Conservation (phyloP, 2,329 filamentous ascomycete species). For the Onygena corvina region DNA sequence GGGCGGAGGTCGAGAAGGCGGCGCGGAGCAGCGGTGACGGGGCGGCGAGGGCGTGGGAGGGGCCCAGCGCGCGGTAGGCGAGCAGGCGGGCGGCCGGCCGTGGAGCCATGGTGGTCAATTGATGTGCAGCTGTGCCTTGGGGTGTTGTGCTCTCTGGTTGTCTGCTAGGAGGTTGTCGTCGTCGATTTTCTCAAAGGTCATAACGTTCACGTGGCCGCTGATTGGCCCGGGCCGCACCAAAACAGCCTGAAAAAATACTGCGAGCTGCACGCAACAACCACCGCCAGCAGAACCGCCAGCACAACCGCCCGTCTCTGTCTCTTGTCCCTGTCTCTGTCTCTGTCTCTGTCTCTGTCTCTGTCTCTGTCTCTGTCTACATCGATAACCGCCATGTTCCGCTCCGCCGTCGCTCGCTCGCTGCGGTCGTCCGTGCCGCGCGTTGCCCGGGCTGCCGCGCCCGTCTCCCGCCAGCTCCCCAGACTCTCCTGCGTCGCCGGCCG, state of each 20-base stretch:
- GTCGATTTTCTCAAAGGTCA: conserved; percentile 10
- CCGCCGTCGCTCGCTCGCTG: conserved; percentile 68
- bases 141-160: background rate
- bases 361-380: conserved; percentile 6
- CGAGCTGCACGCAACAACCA: background rate
- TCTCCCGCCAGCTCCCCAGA: conserved; percentile 46
- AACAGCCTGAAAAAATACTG: conserved; percentile 3
- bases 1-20: conserved; percentile 54
- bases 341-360: conserved; percentile 5
- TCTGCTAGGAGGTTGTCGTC: background rate
- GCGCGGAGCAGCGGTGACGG: conserved; percentile 31
- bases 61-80: conserved; percentile 28
- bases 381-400: conserved; percentile 66
- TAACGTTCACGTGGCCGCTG: conserved; percentile 11
- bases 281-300: background rate
- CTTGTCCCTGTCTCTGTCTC: background rate
- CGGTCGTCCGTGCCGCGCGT: conserved; percentile 42
- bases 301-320: background rate
- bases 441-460: conserved; percentile 42
- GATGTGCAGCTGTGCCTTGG: no score
- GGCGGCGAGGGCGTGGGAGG: conserved; percentile 19
- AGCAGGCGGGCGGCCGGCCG: conserved; percentile 34
- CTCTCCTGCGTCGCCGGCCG: conserved; percentile 50
- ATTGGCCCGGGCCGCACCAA: conserved; percentile 9
- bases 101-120: conserved; percentile 32